Evolutionary conservation across 306 rosid species (phyloP), one percentile per base, ranked within the genome.

Genomic region (Nissolia schottii): DNA sequence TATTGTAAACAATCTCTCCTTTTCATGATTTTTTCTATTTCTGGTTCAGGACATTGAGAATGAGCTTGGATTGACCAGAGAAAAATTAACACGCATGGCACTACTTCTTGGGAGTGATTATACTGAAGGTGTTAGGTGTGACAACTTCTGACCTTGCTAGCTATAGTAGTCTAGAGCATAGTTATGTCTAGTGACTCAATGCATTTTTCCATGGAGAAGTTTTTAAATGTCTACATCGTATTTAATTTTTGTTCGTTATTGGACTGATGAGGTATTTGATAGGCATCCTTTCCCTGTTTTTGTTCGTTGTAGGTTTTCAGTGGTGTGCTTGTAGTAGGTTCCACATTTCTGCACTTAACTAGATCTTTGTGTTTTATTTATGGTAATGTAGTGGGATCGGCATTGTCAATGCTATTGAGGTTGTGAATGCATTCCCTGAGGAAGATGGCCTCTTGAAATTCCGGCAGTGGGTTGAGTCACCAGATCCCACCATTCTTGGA

Each of bases 361-460:
- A 54, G 63, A 55, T 78, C 37, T 45, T 46, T 66, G 55, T 67
- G 34, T 37, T 43, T 76, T n/a, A n/a, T n/a, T 46, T 45, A 40
- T 79, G 82, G 48, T 68, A 35, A 60, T 81, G 82, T 64, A 93
- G 98, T 75, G 98, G 98, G 73, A 93, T 93, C 75, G 98, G 98
- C 84, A 93, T 90, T 81, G 98, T 93, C 38, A 90, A 93, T 80
- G 98, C 98, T 38, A 83, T 93, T 81, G 98, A 93, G 86, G 98
- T 93, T 78, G 66, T 93, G 56, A 83, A 84, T 77, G 97, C 98
- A 35, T 93, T 93, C 79, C 97, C 98, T 5, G 97, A 89, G 84
- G 92, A 90, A 58, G 90, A 89, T 72, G 97, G 97, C 54, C 92
- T 93, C 53, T 65, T 66, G 71, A 82, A 87, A 77, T 93, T 93